phyloP scores from a whole-genome alignment of 208 protist genomes.

The Trypanosoma lewisi region DNA sequence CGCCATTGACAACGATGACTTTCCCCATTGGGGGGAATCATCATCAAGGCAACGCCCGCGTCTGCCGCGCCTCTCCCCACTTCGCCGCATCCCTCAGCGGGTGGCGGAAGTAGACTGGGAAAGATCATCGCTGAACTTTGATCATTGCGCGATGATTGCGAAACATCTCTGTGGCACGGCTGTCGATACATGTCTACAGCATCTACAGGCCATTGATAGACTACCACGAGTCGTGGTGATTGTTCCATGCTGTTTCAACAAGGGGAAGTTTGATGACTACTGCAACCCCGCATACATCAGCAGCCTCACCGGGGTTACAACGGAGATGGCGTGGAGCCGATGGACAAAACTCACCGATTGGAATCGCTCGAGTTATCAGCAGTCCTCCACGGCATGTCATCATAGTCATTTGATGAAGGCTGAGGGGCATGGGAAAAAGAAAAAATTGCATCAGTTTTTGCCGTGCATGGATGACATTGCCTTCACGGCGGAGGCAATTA shows the following conservation, averaged over 20 bases:
- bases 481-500: slow-evolving; percentile 39
- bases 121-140: slow-evolving; percentile 23
- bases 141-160: slow-evolving; percentile 50
- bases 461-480: slow-evolving; percentile 51
- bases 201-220: slow-evolving; percentile 43
- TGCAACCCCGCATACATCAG: slow-evolving; percentile 47
- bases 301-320: slow-evolving; percentile 30
- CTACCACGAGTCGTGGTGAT: slow-evolving; percentile 68
- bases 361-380: slow-evolving; percentile 42
- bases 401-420: not conserved
- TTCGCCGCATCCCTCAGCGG: slow-evolving; percentile 39
- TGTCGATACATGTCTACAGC: slow-evolving; percentile 64
- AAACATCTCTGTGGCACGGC: slow-evolving; percentile 85
- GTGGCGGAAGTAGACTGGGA: slow-evolving; percentile 56
- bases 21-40: slow-evolving; percentile 42
- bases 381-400: not conserved
- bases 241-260: slow-evolving; percentile 79
- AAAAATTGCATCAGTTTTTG: slow-evolving; percentile 37
- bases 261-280: slow-evolving; percentile 54
- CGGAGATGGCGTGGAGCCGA: slow-evolving; percentile 28
- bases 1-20: slow-evolving; percentile 54
- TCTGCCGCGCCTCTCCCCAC: slow-evolving; percentile 23
- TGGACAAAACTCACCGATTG: slow-evolving; percentile 67
- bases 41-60: slow-evolving; percentile 29
- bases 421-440: slow-evolving; percentile 16